A percentile compares a stretch with the other conserved stretches of the same genome.
These are phyloP conservation scores for Pyrenophora tritici-repentis DNA, from an alignment of 2,329 filamentous ascomycete genomes.

Conservation along the genomic window DNA sequence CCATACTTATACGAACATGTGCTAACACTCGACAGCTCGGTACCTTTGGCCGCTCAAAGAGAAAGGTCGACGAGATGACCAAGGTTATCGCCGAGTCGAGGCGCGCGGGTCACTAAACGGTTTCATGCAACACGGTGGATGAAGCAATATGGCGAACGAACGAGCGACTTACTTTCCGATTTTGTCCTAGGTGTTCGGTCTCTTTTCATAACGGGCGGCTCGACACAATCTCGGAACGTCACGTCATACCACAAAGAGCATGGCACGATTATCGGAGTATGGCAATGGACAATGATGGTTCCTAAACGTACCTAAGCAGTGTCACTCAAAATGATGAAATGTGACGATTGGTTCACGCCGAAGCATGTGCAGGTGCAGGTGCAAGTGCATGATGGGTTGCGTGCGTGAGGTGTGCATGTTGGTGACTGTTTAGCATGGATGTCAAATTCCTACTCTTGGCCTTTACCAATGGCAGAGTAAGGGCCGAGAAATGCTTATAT, in stretches of 20 bases:
- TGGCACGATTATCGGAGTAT: slow-evolving; percentile 42
- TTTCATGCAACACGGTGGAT: slow-evolving; percentile 28
- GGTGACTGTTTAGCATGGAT: slow-evolving; percentile 75
- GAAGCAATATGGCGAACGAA: slow-evolving; percentile 32
- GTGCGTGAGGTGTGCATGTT: slow-evolving; percentile 1
- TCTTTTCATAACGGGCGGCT: slow-evolving; percentile 40
- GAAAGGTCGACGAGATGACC: slow-evolving; percentile 99
- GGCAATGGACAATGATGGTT: slow-evolving; percentile 37
- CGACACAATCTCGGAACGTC: slow-evolving; percentile 36
- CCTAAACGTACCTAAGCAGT: slow-evolving; percentile 38
- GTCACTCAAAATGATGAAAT: slow-evolving; percentile 45
- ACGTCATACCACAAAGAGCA: slow-evolving; percentile 35
- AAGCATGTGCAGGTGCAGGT: slow-evolving; percentile 1
- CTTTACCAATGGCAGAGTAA: slow-evolving; percentile 79
- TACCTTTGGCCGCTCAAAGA: slow-evolving; percentile 98
- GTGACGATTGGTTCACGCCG: slow-evolving; percentile 46
- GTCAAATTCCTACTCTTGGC: slow-evolving; percentile 98
- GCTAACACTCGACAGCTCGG: slow-evolving; percentile 70
- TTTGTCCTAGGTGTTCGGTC: slow-evolving; percentile 44
- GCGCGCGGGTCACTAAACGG: slow-evolving; percentile 69
- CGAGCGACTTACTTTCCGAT: slow-evolving; percentile 36
- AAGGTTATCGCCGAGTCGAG: slow-evolving; percentile 97
- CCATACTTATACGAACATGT: slow-evolving; percentile 8
- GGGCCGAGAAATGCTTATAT: slow-evolving; percentile 96
- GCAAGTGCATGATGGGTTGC: slow-evolving; percentile 1